These are phyloP conservation scores for Beta vulgaris DNA, from an alignment of 148 eudicot genomes.

Conservation along the genomic window DNA sequence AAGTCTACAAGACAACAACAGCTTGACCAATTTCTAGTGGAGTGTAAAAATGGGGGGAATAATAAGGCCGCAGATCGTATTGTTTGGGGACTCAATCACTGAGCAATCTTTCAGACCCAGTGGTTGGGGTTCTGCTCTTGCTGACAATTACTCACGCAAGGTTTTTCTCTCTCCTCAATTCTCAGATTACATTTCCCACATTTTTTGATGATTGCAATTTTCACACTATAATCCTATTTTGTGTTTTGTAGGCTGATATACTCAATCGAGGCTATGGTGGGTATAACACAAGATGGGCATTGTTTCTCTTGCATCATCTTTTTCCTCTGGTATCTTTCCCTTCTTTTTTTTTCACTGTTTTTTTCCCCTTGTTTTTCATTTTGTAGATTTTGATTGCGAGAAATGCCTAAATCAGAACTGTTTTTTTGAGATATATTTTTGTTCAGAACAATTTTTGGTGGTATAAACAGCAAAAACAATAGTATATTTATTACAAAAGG, in stretches of 20 bases:
- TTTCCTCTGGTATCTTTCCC: slow-evolving; percentile 61
- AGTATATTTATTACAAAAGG: too few relatives aligned
- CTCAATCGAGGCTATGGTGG: slow-evolving; percentile 80
- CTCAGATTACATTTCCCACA: not conserved
- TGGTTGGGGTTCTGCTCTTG: slow-evolving; percentile 86
- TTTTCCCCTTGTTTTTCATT: not conserved
- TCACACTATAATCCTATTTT: too few relatives aligned
- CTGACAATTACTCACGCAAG: slow-evolving; percentile 73
- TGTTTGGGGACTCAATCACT: slow-evolving; percentile 88
- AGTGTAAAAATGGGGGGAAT: slow-evolving; percentile 24
- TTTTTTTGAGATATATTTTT: not conserved
- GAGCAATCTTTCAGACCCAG: slow-evolving; percentile 59
- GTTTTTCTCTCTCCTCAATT: slow-evolving; percentile 21
- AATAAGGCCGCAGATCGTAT: slow-evolving; percentile 67
- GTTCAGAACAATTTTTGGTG: too few relatives aligned
- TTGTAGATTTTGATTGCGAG: slow-evolving; percentile 1
- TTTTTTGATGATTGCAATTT: too few relatives aligned
- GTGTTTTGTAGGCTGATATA: slow-evolving; percentile 65
- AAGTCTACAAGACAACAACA: too few relatives aligned
- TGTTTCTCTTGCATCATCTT: slow-evolving; percentile 66
- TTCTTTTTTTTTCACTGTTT: not conserved
- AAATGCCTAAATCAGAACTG: too few relatives aligned
- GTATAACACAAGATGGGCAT: slow-evolving; percentile 81
- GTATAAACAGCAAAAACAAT: too few relatives aligned
- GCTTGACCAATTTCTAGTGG: too few relatives aligned